Evolutionary conservation across 768 basidiomycete genomes (phyloP).

Genomic region (Leccinellum luteum): DNA sequence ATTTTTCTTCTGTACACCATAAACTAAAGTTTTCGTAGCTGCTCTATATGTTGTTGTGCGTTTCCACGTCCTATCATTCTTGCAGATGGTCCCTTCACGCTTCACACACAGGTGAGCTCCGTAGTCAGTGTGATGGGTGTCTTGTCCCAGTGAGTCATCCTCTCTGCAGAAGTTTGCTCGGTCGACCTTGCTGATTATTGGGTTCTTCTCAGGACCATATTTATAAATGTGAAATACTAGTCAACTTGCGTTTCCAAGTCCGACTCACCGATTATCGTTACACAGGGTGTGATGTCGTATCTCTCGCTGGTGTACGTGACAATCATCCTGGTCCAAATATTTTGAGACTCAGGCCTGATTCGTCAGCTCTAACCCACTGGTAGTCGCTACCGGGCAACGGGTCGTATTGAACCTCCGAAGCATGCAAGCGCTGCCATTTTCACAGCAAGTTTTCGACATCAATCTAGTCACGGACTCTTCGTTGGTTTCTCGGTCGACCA

Average conservation of each 20-base stretch:
- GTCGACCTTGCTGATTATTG: background rate
- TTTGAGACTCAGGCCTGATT: background rate
- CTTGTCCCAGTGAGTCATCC: constrained; percentile 4
- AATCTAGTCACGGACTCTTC: background rate
- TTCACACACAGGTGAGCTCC: background rate
- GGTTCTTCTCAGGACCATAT: background rate
- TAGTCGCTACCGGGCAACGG: constrained; percentile 15
- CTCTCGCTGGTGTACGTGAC: constrained; percentile 1
- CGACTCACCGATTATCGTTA: background rate
- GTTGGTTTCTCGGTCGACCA: background rate
- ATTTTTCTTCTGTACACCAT: background rate
- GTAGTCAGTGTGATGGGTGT: background rate
- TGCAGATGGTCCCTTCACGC: background rate
- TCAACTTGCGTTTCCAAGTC: background rate
- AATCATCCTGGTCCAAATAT: background rate
- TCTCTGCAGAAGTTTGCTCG: background rate
- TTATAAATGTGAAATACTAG: background rate
- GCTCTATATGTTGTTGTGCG: background rate
- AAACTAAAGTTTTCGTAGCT: background rate
- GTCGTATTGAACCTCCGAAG: constrained; percentile 16
- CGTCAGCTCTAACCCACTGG: constrained; percentile 6
- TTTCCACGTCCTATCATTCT: background rate
- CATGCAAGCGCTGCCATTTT: background rate
- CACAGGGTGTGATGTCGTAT: constrained; percentile 1
- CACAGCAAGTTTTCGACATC: background rate